Evolutionary conservation across 1,139 yeast species (phyloP), one percentile per base, ranked within the genome.

Genomic region (Pichia kudriavzevii): DNA sequence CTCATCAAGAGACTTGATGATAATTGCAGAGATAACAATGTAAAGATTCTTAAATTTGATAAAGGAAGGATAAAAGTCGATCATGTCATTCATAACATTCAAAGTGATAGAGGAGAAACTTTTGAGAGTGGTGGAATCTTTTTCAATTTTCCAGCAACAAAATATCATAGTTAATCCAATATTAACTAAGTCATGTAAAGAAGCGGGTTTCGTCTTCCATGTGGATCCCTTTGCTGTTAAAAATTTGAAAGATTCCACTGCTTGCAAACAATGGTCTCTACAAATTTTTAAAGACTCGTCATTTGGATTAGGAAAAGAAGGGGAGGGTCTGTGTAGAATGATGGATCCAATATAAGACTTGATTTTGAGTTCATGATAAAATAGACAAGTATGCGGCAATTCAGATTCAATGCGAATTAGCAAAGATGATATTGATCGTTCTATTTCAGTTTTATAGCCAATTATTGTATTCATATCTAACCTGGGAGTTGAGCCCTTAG

Each of bases 241-340:
- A 12, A 30, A 20, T 9, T 26, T n/a, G 19, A 44, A 45, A 16
- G 41, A 34, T 10, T 40, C 30, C n/a, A 43, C 28, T 6, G 47
- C 38, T 15, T 36, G 30, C 7, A 32, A 30, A 34, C 51, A 47
- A 20, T 44, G 37, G 2, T 29, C n/a, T 27, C 38, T 44, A 38
- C 51, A 47, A 8, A 35, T 22, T 20, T 34, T 15, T 18, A 42
- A 30, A 2, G 44, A 34, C 7, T 37, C 39, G 3, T 30, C 14
- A 23, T 39, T 44, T 6, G 51, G 51, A n/a, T 30, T 27, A 1
- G 45, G 45, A 25, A 43, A 47, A 6, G 51, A 47, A 3, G 51
- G 51, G 14, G 50, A 45, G 4, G 51, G 51, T n/a, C 51, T 33
- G 25, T 44, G 41, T 15, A 45, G 30, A n/a, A 47, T 38, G 10